Percentiles rank a stretch among this genome's conserved stretches.
Evolutionary conservation across 1,139 yeast genomes (phyloP).

Genomic region (Debaryomyces psychrophilus): DNA sequence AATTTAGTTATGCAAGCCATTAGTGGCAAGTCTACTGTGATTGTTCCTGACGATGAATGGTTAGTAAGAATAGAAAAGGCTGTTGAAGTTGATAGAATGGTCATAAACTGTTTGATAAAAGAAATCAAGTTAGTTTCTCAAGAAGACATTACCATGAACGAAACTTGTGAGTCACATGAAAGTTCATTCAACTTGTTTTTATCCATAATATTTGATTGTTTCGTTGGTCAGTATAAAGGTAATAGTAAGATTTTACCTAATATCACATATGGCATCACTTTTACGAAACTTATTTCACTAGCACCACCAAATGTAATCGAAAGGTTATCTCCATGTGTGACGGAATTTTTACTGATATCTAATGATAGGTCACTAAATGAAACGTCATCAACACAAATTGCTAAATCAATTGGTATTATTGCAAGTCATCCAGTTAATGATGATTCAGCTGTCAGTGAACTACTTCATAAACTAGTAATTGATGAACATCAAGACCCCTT

Average conservation of each 20-base stretch:
- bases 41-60: slow-evolving; percentile 79
- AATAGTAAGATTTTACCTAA: slow-evolving; percentile 20
- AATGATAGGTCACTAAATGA: slow-evolving; percentile 30
- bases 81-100: slow-evolving; percentile 59
- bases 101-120: slow-evolving; percentile 39
- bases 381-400: slow-evolving; percentile 41
- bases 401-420: slow-evolving; percentile 59
- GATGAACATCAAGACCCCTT: slow-evolving; percentile 20
- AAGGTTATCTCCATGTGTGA: slow-evolving; percentile 21
- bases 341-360: slow-evolving; percentile 28
- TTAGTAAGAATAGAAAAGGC: slow-evolving; percentile 71
- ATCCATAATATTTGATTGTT: slow-evolving; percentile 30
- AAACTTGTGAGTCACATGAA: slow-evolving; percentile 10
- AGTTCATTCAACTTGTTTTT: slow-evolving; percentile 25
- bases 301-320: slow-evolving; percentile 35
- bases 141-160: slow-evolving; percentile 22
- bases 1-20: slow-evolving; percentile 69
- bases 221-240: slow-evolving; percentile 28
- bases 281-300: slow-evolving; percentile 39
- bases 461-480: slow-evolving; percentile 16
- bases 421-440: slow-evolving; percentile 45
- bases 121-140: slow-evolving; percentile 25
- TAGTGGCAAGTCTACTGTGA: slow-evolving; percentile 52
- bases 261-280: slow-evolving; percentile 30
- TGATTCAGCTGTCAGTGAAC: slow-evolving; percentile 14